Base-by-base conservation (phyloP, 805 yeast genomes). In the Starmera pachycereana region DNA sequence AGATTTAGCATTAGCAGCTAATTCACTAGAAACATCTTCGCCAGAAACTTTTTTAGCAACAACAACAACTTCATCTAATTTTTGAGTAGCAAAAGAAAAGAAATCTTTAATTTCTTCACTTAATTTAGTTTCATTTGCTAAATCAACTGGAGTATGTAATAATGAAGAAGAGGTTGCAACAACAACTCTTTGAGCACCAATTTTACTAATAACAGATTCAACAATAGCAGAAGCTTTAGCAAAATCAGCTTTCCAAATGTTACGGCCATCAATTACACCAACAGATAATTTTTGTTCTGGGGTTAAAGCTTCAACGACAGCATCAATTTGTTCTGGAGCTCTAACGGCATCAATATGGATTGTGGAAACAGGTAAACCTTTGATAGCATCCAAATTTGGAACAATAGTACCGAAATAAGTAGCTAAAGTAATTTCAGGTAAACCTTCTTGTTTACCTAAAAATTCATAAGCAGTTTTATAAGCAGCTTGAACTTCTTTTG, bases 21-120 rank as follows among this genome's bases (percentile, higher is more conserved):
- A 75, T 50, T 72, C 80, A 48, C 71, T 80, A 51, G 84, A 53
- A 46, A 88, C 96, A 57, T 84, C 85, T 54, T 70, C 82, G 43
- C 50, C 46, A 45, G 88, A 75, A 52, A 79, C 83, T 54, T 85
- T 81, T 76, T 85, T 85, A 62, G 97, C 85, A 54, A 92, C 74
- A 58, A 76, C 71, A 49, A 87, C 97, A 66, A 92, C 94, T 74
- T 92, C 98, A 52, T 60, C 65, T 57, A 92, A 70, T 74, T 92
- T 92, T 76, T 92, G 97, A 57, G 95, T 88, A 53, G 98, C 98
- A 61, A 92, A 92, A 44, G 97, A 82, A 79, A 92, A 90, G 94
- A 95, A 92, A 71, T 86, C 92, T 76, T 89, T 92, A 68, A 92
- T 81, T 65, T 78, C 89, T 42, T 84, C 77, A 61, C 85, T 81